A percentile compares a stretch with the other conserved stretches of the same genome.
Evolutionary conservation across 257 asterid species (phyloP).

Genomic region (Catharanthus roseus): DNA sequence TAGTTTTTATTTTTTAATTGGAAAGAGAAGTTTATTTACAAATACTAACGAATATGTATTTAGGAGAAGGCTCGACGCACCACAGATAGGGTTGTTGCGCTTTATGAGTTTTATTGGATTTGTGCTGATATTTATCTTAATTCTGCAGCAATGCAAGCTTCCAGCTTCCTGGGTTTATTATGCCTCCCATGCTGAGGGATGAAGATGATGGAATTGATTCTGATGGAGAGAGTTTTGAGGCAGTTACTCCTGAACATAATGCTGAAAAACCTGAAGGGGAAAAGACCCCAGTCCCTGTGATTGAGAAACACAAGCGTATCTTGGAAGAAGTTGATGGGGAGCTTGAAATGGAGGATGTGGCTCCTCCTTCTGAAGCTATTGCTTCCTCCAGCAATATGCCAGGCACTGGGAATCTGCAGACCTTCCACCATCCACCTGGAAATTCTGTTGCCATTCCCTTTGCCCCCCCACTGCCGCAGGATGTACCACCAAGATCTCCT

Average conservation of each 20-base stretch:
- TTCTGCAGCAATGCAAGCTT: constrained; percentile 78
- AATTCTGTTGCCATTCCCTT: constrained; percentile 21
- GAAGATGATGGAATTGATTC: constrained; percentile 68
- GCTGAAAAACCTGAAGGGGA: constrained; percentile 42
- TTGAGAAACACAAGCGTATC: constrained; percentile 69
- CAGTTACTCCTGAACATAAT: constrained; percentile 82
- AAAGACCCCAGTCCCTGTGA: constrained; percentile 21
- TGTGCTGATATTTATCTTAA: constrained; percentile 16
- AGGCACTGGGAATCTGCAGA: constrained; percentile 28
- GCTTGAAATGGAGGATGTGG: constrained; percentile 96
- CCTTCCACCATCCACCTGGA: constrained; percentile 30
- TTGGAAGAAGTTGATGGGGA: constrained; percentile 93
- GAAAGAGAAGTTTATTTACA: not conserved
- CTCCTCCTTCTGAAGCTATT: constrained; percentile 54
- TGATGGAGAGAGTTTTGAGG: constrained; percentile 87
- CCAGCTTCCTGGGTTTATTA: constrained; percentile 73
- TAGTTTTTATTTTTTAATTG: not conserved
- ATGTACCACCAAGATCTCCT: constrained; percentile 42
- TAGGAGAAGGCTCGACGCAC: not conserved
- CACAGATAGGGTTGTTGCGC: not conserved
- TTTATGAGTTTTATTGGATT: constrained; percentile 6
- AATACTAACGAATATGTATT: not conserved
- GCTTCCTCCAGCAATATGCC: constrained; percentile 33
- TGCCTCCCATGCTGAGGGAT: constrained; percentile 79
- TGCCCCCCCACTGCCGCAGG: constrained; percentile 38